A percentile compares a stretch with the other conserved stretches of the same genome.
Evolutionary conservation across 257 asterid genomes (phyloP).

Genomic region (Lycium barbarum): DNA sequence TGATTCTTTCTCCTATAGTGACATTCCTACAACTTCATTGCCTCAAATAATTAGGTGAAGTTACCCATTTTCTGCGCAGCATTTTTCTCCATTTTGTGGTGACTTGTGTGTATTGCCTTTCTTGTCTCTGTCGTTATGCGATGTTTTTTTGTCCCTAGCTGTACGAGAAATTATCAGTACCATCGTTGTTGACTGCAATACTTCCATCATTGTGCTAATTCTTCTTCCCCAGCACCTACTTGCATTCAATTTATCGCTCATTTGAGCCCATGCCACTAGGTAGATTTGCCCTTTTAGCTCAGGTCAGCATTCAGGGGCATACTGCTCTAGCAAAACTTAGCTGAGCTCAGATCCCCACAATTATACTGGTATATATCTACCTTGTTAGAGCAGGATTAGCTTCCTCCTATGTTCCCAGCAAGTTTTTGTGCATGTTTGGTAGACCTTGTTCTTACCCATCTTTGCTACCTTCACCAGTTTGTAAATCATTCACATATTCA

Average conservation of each 20-base stretch:
- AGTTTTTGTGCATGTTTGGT: slow-evolving; percentile 13
- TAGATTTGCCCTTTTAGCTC: slow-evolving; percentile 8
- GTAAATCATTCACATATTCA: neutral
- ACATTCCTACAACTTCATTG: slow-evolving; percentile 69
- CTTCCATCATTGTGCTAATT: neutral
- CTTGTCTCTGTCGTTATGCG: neutral
- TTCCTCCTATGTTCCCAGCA: neutral
- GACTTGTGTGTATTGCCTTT: neutral
- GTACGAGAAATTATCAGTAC: slow-evolving; percentile 5
- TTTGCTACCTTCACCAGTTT: neutral
- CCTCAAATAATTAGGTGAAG: slow-evolving; percentile 74
- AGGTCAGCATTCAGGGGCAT: neutral
- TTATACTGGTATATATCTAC: slow-evolving; percentile 7
- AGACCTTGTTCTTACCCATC: slow-evolving; percentile 1
- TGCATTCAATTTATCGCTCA: neutral
- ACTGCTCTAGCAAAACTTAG: slow-evolving; percentile 12
- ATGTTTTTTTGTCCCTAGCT: neutral
- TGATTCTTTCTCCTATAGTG: slow-evolving; percentile 77
- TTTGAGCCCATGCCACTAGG: neutral
- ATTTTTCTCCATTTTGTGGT: neutral
- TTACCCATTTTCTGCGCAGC: slow-evolving; percentile 18
- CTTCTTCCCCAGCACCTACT: neutral
- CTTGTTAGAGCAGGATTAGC: slow-evolving; percentile 7
- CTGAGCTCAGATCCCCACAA: slow-evolving; percentile 2
- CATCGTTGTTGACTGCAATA: neutral